Evolutionary conservation across 164 flowering plant genomes (phyloP).

Genomic region (grape (Vitis vinifera)): DNA sequence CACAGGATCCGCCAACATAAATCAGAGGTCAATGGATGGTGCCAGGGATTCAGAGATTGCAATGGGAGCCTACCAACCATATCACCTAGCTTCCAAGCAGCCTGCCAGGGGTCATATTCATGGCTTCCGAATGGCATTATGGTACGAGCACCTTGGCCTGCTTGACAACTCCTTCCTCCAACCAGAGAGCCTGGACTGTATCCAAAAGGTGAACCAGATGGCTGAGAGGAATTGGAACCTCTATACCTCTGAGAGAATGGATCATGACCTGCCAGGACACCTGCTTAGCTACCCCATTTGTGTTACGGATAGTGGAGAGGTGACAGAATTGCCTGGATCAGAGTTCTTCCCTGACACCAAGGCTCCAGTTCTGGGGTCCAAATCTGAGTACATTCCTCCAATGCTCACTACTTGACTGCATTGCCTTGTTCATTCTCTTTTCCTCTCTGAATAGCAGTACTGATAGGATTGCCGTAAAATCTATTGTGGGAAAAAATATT

Average conservation of each 20-base stretch:
- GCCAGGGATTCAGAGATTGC: constrained; percentile 85
- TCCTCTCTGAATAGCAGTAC: too few species aligned
- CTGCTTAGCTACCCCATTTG: constrained; percentile 65
- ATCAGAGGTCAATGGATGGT: constrained; percentile 87
- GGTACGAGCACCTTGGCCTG: constrained; percentile 83
- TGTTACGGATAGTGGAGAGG: constrained; percentile 39
- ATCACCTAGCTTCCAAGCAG: constrained; percentile 43
- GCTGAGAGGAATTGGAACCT: constrained; percentile 61
- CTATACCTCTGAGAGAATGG: constrained; percentile 38
- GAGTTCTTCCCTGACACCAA: constrained; percentile 76
- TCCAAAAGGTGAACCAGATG: constrained; percentile 50
- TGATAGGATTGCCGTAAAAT: too few species aligned
- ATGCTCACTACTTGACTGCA: constrained; percentile 57
- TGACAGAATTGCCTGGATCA: constrained; percentile 41
- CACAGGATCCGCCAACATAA: constrained; percentile 83
- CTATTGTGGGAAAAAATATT: too few species aligned
- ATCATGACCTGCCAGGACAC: constrained; percentile 68
- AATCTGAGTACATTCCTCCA: constrained; percentile 53
- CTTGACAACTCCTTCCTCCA: constrained; percentile 42
- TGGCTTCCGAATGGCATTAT: constrained; percentile 80
- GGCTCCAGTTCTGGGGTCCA: constrained; percentile 65
- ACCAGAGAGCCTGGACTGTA: constrained; percentile 61
- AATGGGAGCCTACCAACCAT: constrained; percentile 85
- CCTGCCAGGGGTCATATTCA: constrained; percentile 69
- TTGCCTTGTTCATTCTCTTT: not conserved